These are phyloP conservation scores for Blastobotrys peoriensis DNA, from an alignment of 805 yeast genomes.

Conservation along the genomic window DNA sequence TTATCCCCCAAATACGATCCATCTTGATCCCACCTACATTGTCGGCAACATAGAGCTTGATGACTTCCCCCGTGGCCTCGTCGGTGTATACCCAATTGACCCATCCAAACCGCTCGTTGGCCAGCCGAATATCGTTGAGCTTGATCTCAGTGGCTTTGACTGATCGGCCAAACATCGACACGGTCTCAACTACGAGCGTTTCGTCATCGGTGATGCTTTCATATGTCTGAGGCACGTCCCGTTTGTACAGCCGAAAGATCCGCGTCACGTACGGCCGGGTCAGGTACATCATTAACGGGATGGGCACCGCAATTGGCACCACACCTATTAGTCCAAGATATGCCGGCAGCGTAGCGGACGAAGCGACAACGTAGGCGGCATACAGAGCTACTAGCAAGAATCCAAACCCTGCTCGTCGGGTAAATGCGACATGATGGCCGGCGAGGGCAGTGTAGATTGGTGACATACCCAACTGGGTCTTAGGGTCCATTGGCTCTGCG, in stretches of 20 bases:
- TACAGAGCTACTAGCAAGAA: constrained; percentile 56
- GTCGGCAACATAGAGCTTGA: constrained; percentile 56
- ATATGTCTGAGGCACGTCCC: constrained; percentile 53
- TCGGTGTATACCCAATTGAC: constrained; percentile 38
- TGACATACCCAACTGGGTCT: constrained; percentile 49
- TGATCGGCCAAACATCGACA: constrained; percentile 60
- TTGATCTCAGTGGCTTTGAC: constrained; percentile 57
- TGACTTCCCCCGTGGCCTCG: constrained; percentile 26
- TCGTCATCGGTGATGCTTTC: constrained; percentile 59
- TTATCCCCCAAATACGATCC: constrained; percentile 83
- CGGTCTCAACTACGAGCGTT: constrained; percentile 58
- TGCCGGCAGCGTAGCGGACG: constrained; percentile 40
- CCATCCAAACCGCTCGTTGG: constrained; percentile 42
- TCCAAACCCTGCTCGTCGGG: constrained; percentile 57
- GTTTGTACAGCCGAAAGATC: constrained; percentile 63
- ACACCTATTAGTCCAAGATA: constrained; percentile 39
- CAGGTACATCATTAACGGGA: constrained; percentile 51
- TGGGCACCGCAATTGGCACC: constrained; percentile 43
- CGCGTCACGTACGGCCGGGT: constrained; percentile 65
- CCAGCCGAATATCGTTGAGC: constrained; percentile 42
- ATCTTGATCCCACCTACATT: constrained; percentile 74
- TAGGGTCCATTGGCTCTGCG: constrained; percentile 43
- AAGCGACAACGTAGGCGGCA: constrained; percentile 50
- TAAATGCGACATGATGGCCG: constrained; percentile 52
- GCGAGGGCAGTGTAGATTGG: constrained; percentile 64